Evolutionary conservation across 352 stramenopile genomes (phyloP).

Genomic region (Peronosclerospora sorghi): DNA sequence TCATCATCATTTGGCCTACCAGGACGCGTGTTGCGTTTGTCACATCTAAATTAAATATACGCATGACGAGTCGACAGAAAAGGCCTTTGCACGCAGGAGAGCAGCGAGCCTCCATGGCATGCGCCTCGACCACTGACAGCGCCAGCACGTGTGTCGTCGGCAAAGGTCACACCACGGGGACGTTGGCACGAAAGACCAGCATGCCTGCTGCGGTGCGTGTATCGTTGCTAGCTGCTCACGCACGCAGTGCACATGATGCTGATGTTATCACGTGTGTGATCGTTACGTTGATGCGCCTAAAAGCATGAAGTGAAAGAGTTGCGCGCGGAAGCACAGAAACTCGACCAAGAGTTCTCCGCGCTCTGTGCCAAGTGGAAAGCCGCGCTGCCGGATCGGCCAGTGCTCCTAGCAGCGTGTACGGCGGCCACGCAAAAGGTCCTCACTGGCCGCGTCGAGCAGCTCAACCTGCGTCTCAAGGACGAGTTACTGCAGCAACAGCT

Average conservation of each 20-base stretch:
- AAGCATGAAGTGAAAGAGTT: conserved; percentile 45
- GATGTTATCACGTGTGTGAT: conserved; percentile 1
- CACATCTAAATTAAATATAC: neutral
- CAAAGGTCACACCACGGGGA: conserved; percentile 4
- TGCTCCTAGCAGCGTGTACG: conserved; percentile 34
- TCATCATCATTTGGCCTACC: conserved; percentile 12
- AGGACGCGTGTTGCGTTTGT: neutral
- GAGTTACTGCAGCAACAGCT: conserved; percentile 43
- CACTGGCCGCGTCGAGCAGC: conserved; percentile 32
- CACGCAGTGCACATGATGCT: neutral
- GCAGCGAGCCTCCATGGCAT: conserved; percentile 6
- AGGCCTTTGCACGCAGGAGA: neutral
- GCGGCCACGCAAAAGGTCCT: conserved; percentile 38
- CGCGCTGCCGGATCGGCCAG: conserved; percentile 21
- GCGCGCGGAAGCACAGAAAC: conserved; percentile 21
- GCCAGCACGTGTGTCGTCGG: conserved; percentile 1
- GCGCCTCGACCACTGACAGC: conserved; percentile 1
- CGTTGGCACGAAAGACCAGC: conserved; percentile 11
- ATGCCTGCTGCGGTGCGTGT: conserved; percentile 17
- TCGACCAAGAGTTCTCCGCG: conserved; percentile 24
- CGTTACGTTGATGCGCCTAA: neutral
- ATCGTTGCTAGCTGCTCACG: neutral
- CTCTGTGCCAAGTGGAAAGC: conserved; percentile 35
- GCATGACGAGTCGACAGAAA: conserved; percentile 6
- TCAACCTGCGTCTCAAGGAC: conserved; percentile 37